Conservation (phyloP, 768 basidiomycete genomes). For the Boletus speciosus region DNA sequence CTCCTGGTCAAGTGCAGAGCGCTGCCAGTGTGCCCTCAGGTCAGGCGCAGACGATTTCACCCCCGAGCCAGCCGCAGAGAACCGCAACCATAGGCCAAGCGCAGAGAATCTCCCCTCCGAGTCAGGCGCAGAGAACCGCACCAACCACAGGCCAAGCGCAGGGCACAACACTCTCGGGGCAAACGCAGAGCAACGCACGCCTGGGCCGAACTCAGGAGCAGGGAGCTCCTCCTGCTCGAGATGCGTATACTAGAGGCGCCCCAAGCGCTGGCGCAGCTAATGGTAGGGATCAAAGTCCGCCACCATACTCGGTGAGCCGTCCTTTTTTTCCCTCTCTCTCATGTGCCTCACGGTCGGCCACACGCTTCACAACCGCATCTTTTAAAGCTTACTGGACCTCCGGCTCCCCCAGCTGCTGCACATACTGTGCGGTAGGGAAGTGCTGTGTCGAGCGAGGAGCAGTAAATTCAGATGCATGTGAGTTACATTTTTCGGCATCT, state of each 20-base stretch:
- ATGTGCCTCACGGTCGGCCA: no score
- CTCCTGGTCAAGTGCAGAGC: background rate
- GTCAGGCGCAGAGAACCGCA: background rate
- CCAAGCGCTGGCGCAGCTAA: background rate
- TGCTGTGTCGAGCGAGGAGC: background rate
- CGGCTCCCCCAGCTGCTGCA: background rate
- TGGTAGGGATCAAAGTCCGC: slow-evolving; percentile 13
- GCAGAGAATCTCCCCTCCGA: background rate
- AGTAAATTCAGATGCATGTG: background rate
- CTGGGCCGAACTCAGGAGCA: background rate
- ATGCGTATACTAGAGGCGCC: background rate
- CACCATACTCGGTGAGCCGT: slow-evolving; percentile 27
- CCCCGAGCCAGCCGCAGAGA: background rate
- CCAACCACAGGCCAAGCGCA: background rate
- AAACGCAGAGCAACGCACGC: background rate
- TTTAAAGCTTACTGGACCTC: slow-evolving; percentile 4
- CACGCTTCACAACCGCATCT: background rate
- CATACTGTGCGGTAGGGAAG: slow-evolving; percentile 2
- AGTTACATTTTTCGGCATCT: background rate
- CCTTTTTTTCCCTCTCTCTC: background rate
- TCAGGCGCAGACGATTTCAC: background rate
- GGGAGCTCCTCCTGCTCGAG: slow-evolving; percentile 2
- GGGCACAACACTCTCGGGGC: background rate
- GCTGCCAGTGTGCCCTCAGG: background rate
- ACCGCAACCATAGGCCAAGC: background rate